Evolutionary conservation across 192 early-diverging fungal species (phyloP).

Genomic region (Entomortierella chlamydospora): DNA sequence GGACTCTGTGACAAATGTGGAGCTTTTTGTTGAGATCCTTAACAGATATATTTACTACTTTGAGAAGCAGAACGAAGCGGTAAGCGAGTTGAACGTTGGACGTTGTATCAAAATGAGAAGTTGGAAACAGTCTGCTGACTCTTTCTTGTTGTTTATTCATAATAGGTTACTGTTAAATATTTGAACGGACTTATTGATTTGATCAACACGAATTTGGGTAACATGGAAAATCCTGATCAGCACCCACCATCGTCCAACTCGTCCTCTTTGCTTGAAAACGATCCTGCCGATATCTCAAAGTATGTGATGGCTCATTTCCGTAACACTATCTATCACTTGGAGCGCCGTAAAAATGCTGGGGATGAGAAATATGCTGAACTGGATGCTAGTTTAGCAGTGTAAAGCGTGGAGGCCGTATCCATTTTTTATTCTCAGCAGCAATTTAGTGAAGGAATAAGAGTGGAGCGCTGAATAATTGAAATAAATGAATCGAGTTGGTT

Average conservation of each 20-base stretch:
- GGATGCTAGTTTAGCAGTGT: constrained; percentile 33
- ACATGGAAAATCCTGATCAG: constrained; percentile 80
- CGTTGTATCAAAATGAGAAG: not conserved
- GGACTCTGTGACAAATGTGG: constrained; percentile 89
- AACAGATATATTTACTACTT: constrained; percentile 96
- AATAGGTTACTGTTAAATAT: constrained; percentile 89
- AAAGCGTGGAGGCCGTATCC: not conserved
- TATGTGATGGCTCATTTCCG: constrained; percentile 80
- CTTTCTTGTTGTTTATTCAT: too few species aligned
- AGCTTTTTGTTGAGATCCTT: constrained; percentile 97
- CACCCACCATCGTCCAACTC: constrained; percentile 70
- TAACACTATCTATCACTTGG: constrained; percentile 74
- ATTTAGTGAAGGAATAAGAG: too few species aligned
- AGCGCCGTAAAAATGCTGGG: constrained; percentile 57
- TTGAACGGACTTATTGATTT: constrained; percentile 95
- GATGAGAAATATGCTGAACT: constrained; percentile 48
- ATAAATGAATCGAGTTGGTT: too few species aligned
- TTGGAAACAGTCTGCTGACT: too few species aligned
- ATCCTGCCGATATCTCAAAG: constrained; percentile 65
- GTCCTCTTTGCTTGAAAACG: constrained; percentile 71
- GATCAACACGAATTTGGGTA: constrained; percentile 86
- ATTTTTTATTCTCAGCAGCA: too few species aligned
- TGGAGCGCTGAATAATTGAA: too few species aligned
- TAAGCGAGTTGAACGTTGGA: constrained; percentile 53
- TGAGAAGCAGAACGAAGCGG: constrained; percentile 89